Evolutionary conservation across 345 rosid genomes (phyloP), one percentile per base, ranked within the genome.

Genomic region (Isatis tinctoria): DNA sequence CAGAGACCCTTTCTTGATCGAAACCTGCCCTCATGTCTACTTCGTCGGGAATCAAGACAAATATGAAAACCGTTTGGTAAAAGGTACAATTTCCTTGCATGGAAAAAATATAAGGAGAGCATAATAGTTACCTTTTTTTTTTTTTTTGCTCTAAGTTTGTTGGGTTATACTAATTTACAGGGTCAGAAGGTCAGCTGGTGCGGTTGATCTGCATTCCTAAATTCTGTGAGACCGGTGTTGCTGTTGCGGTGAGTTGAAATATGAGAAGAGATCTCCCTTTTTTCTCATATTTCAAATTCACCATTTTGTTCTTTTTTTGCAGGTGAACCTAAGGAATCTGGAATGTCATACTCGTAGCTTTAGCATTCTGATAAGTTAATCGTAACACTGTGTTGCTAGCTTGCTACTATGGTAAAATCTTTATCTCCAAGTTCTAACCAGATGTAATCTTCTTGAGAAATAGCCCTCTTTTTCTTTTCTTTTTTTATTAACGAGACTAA

Each of bases 1-100:
- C 80, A 84, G 86, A 78, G 99, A 95, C 82, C 99, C 98, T 74
- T 95, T 95, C 85, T 78, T 95, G 60, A 85, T 92, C 10, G 97
- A 92, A 79, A 85, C 83, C 65, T 95, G 98, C 39, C 99, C 99
- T 63, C 97, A 90, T 87, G 94, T 95, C 60, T 95, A 90, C 81
- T 95, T 92, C 53, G 86, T 73, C 6, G 98, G 97, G 27, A 95
- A 95, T 79, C 97, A 87, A 82, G 88, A 88, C 44, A 86, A 83
- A 78, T 92, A 77, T 70, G 93, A 83, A 69, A 86, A 82, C 30
- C 82, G 82, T 75, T 65, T 85, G 67, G 10, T 90, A 51, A 79
- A 84, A 17, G 99, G 99, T 95, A 80, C 28, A 64, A 67, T 62
- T 14, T 69, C 1, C 36, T 69, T 43, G 4, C 28, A 26, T 3